Evolutionary conservation across 495 filamentous ascomycete species (phyloP).

Genomic region (Schizothecium vesticola): DNA sequence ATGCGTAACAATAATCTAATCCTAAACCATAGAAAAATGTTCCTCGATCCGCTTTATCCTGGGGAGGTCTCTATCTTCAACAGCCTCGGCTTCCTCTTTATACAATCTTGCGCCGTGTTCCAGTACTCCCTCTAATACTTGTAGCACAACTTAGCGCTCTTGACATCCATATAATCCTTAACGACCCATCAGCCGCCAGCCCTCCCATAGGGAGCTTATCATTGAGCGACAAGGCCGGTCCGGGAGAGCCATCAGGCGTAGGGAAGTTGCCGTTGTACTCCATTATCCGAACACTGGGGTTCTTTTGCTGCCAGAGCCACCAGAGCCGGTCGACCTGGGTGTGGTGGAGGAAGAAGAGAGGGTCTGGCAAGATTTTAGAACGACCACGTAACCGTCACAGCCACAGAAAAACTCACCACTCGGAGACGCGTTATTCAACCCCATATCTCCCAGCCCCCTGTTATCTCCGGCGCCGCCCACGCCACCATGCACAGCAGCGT

Average conservation of each 20-base stretch:
- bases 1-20: no score
- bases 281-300: background rate
- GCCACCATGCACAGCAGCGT: background rate
- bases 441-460: background rate
- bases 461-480: background rate
- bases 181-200: background rate
- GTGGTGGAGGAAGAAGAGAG: slow-evolving; percentile 6
- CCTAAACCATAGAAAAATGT: no score
- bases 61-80: no score
- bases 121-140: background rate
- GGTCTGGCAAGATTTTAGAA: background rate
- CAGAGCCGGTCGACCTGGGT: slow-evolving; percentile 3
- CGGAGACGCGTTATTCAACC: background rate
- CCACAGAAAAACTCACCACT: background rate
- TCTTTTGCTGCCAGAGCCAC: slow-evolving; percentile 3
- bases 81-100: no score
- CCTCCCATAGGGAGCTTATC: background rate
- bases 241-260: background rate
- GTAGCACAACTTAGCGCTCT: slow-evolving; percentile 1
- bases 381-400: no score
- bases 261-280: background rate
- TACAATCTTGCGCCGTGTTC: no score
- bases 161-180: background rate
- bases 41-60: no score
- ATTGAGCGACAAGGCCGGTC: background rate